phyloP scores from a whole-genome alignment of 164 flowering plant genomes.

The Vitis cinerea region DNA sequence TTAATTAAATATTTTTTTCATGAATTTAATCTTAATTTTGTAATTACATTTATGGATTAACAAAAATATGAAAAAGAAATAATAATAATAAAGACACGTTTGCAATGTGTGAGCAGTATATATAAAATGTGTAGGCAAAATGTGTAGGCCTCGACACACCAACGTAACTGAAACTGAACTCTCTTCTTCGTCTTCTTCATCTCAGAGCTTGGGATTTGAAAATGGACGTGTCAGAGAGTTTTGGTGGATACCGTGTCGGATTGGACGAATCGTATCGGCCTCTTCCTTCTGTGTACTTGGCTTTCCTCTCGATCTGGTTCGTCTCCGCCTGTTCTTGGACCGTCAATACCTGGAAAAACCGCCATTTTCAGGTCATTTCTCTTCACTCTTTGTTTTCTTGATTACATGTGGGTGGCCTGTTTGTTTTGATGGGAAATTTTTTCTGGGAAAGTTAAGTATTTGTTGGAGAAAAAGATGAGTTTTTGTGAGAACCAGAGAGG shows the following conservation, averaged over 20 bases:
- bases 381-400: not conserved
- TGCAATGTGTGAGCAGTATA: too few species aligned
- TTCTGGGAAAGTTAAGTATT: not conserved
- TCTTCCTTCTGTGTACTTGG: conserved; percentile 69
- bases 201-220: not conserved
- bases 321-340: conserved; percentile 72
- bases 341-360: conserved; percentile 62
- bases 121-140: too few species aligned
- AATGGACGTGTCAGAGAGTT: conserved; percentile 26
- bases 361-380: conserved; percentile 69
- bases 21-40: too few species aligned
- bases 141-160: not conserved
- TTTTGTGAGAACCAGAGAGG: too few species aligned
- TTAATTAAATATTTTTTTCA: too few species aligned
- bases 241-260: conserved; percentile 15
- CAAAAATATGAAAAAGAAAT: too few species aligned
- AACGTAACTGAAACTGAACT: not conserved
- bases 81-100: too few species aligned
- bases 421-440: not conserved
- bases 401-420: not conserved
- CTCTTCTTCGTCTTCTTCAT: too few species aligned
- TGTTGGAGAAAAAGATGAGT: too few species aligned
- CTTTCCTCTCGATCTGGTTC: conserved; percentile 62
- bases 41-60: too few species aligned
- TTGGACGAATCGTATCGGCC: conserved; percentile 67